Conservation (phyloP, 2,329 filamentous ascomycete species). For the Arthrobotrys megalospora region DNA sequence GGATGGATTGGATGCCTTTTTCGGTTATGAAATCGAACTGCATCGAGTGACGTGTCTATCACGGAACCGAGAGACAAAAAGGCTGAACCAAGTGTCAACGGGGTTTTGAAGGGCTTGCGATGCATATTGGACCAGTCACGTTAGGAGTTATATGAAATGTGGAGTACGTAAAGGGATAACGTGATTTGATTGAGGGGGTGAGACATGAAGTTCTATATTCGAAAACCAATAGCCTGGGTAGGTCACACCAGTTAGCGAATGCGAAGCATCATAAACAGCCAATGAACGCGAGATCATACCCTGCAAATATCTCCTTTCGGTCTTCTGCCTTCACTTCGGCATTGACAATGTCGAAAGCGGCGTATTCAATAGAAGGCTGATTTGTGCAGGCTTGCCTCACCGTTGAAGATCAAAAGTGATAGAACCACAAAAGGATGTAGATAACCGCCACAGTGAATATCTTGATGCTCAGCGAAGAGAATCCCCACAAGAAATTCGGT, state of each 20-base stretch:
- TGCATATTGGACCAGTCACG: neutral
- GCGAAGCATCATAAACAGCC: no score
- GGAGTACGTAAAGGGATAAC: neutral
- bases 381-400: neutral
- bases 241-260: no score
- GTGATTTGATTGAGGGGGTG: neutral
- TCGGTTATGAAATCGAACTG: neutral
- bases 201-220: no score
- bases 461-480: neutral
- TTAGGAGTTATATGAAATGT: neutral
- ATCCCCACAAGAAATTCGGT: conserved; percentile 15
- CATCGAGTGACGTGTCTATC: conserved; percentile 21
- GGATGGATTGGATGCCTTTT: neutral
- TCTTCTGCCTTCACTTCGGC: no score
- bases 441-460: neutral
- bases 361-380: no score
- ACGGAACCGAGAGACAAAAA: neutral
- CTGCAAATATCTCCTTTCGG: no score
- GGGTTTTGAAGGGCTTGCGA: neutral
- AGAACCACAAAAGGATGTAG: conserved; percentile 4
- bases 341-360: no score
- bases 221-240: no score
- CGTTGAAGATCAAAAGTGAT: neutral
- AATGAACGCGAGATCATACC: no score
- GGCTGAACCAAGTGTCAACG: no score